phyloP scores from a whole-genome alignment of 176 grass and related monocot species.

The Saccharum spontaneum region DNA sequence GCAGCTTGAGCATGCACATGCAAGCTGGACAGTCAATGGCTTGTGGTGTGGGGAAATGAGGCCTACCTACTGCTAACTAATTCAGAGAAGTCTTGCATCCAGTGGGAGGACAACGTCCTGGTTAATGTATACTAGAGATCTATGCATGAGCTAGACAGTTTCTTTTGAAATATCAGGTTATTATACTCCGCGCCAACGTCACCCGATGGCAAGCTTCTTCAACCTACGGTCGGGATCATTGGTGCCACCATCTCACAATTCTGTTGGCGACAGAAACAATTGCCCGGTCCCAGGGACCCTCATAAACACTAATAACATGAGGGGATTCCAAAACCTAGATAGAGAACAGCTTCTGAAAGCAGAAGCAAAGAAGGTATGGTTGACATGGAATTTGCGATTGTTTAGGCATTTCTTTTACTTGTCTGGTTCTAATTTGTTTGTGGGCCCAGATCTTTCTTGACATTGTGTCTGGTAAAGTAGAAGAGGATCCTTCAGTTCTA shows the following conservation, averaged over 20 bases:
- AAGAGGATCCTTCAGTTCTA: conserved; percentile 67
- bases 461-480: conserved; percentile 68
- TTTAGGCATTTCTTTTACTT: not conserved
- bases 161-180: conserved; percentile 53
- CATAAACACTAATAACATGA: conserved; percentile 85
- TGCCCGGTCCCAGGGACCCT: conserved; percentile 80
- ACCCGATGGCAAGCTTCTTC: conserved; percentile 30
- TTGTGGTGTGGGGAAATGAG: no score
- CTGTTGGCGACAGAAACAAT: conserved; percentile 45
- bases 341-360: conserved; percentile 42
- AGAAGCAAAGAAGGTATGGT: conserved; percentile 74
- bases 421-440: not conserved
- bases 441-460: conserved; percentile 66
- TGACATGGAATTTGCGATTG: not conserved
- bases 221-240: conserved; percentile 56
- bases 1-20: no score
- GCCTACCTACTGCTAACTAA: no score
- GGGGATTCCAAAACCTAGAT: conserved; percentile 63
- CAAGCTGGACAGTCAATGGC: no score
- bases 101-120: no score
- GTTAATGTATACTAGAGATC: not conserved
- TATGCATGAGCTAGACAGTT: not conserved
- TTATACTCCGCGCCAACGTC: conserved; percentile 51
- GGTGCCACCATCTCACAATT: not conserved
- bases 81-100: no score